These are phyloP conservation scores for Xylaria scruposa DNA, from an alignment of 495 filamentous ascomycete species.

Conservation along the genomic window DNA sequence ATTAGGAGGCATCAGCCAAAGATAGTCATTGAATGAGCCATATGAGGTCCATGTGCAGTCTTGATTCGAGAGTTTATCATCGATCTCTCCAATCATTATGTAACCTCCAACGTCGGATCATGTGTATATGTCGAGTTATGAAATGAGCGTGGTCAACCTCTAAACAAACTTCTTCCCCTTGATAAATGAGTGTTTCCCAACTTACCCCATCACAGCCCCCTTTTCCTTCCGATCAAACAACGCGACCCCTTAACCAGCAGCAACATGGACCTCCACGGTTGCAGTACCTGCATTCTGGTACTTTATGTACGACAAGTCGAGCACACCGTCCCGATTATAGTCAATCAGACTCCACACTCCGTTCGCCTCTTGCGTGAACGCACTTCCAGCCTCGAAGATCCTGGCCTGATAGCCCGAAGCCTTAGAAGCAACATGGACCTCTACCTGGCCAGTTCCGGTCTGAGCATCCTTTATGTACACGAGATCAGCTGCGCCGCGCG, in stretches of 20 bases:
- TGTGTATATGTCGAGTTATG: neutral
- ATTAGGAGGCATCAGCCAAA: neutral
- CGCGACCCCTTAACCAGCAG: constrained; percentile 16
- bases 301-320: constrained; percentile 22
- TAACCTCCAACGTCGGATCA: neutral
- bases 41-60: neutral
- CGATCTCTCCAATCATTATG: neutral
- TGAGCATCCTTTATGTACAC: constrained; percentile 18
- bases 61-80: neutral
- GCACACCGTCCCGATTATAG: neutral
- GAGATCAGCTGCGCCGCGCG: constrained; percentile 2
- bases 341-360: constrained; percentile 15
- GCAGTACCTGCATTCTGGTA: constrained; percentile 13
- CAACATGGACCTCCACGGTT: constrained; percentile 20
- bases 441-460: neutral
- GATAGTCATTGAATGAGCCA: neutral
- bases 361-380: constrained; percentile 17
- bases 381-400: constrained; percentile 16
- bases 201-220: neutral
- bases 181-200: neutral
- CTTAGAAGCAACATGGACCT: constrained; percentile 12
- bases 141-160: neutral
- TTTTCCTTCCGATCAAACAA: neutral
- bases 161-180: neutral
- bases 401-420: constrained; percentile 1